Conservation (phyloP, 305 asterid species). For the Vinca major region DNA sequence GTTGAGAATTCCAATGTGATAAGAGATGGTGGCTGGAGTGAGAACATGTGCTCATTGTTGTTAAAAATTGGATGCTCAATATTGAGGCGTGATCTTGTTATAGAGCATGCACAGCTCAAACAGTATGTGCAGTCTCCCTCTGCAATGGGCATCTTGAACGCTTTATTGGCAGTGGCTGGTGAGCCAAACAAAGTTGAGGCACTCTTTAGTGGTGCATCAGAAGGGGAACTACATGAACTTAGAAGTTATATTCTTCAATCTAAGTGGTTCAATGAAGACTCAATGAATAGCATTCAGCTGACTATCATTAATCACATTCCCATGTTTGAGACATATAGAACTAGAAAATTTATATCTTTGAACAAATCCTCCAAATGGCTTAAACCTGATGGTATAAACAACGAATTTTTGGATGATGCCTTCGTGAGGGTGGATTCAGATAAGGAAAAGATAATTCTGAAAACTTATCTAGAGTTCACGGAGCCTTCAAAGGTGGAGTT, state of each 20-base stretch:
- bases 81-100: slow-evolving; percentile 61
- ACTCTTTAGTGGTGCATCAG: slow-evolving; percentile 61
- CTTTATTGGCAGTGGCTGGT: slow-evolving; percentile 56
- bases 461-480: slow-evolving; percentile 53
- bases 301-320: slow-evolving; percentile 67
- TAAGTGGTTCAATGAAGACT: slow-evolving; percentile 75
- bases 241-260: slow-evolving; percentile 90
- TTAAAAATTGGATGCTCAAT: slow-evolving; percentile 72
- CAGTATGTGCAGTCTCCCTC: slow-evolving; percentile 74
- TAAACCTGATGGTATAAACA: slow-evolving; percentile 59
- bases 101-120: slow-evolving; percentile 64
- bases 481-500: slow-evolving; percentile 65
- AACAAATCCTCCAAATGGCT: slow-evolving; percentile 76
- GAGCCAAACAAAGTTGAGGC: slow-evolving; percentile 45
- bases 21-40: slow-evolving; percentile 96
- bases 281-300: slow-evolving; percentile 43
- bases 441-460: slow-evolving; percentile 62
- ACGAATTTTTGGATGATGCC: slow-evolving; percentile 68
- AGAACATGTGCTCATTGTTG: slow-evolving; percentile 68
- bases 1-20: slow-evolving; percentile 78
- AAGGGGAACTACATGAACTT: slow-evolving; percentile 79
- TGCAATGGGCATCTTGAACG: slow-evolving; percentile 72
- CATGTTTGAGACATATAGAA: slow-evolving; percentile 87
- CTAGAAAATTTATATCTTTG: slow-evolving; percentile 66
- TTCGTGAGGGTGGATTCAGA: slow-evolving; percentile 77